Evolutionary conservation across 192 early-diverging fungal species (phyloP).

Genomic region (Coemansia sp.): DNA sequence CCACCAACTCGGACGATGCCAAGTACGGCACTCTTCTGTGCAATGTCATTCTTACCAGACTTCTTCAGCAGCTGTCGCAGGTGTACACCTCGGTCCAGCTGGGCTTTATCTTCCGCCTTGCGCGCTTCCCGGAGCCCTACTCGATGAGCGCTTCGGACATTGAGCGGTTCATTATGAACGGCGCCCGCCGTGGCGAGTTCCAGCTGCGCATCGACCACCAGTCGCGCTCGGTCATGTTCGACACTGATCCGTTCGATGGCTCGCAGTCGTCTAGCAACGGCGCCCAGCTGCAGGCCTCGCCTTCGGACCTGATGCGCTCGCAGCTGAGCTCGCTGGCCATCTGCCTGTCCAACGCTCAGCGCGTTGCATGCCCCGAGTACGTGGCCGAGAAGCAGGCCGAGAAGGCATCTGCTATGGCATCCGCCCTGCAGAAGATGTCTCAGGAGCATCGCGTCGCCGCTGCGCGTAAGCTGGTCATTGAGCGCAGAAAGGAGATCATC

Average conservation of each 20-base stretch:
- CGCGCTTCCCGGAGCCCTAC: constrained; percentile 83
- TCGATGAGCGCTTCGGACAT: constrained; percentile 81
- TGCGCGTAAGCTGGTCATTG: constrained; percentile 82
- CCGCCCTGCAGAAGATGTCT: constrained; percentile 69
- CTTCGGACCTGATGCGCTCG: constrained; percentile 87
- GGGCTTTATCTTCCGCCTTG: constrained; percentile 85
- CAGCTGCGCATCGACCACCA: constrained; percentile 93
- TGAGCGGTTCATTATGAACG: constrained; percentile 99
- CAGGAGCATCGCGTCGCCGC: constrained; percentile 78
- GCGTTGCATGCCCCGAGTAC: constrained; percentile 76
- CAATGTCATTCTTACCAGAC: constrained; percentile 93
- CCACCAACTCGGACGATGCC: constrained; percentile 67
- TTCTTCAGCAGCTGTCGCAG: constrained; percentile 97
- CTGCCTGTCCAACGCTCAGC: constrained; percentile 79
- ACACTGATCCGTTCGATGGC: constrained; percentile 83
- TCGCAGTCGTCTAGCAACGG: constrained; percentile 76
- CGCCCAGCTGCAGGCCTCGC: constrained; percentile 77
- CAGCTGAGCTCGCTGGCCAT: constrained; percentile 86
- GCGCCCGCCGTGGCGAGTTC: constrained; percentile 93
- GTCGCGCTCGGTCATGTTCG: constrained; percentile 85
- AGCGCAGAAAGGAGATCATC: constrained; percentile 74
- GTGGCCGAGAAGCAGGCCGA: constrained; percentile 63
- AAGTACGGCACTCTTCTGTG: constrained; percentile 94
- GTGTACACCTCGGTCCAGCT: constrained; percentile 98
- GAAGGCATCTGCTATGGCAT: constrained; percentile 64